phyloP scores from a whole-genome alignment of 495 filamentous ascomycete species.

The Xeromyces bisporus region DNA sequence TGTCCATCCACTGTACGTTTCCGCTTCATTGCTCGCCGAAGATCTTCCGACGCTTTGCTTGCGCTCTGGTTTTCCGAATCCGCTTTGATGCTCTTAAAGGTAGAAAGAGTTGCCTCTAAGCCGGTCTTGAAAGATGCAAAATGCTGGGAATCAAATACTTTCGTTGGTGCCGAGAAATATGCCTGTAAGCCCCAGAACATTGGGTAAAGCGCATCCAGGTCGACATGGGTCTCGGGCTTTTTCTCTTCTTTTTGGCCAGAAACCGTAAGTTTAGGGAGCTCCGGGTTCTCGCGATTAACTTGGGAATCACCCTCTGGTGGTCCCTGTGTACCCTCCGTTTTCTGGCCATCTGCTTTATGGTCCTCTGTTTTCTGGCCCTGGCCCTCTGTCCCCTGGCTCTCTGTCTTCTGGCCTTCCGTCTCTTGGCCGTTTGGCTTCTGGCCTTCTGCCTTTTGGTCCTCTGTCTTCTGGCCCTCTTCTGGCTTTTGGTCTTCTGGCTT shows the following conservation, averaged over 20 bases:
- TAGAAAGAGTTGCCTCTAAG: constrained; percentile 58
- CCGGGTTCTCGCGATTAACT: constrained; percentile 20
- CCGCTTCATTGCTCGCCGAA: constrained; percentile 47
- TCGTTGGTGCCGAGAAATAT: constrained; percentile 78
- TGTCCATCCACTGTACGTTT: constrained; percentile 46
- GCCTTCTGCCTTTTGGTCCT: too few species aligned
- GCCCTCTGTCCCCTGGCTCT: too few species aligned
- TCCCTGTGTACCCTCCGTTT: constrained; percentile 8
- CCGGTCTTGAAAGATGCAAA: constrained; percentile 63
- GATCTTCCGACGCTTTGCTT: constrained; percentile 41
- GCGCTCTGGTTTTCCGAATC: constrained; percentile 35
- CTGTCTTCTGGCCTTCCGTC: too few species aligned
- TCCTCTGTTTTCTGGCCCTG: too few species aligned
- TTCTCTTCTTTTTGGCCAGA: constrained; percentile 21
- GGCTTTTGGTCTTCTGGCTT: too few species aligned
- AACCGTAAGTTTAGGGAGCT: constrained; percentile 9
- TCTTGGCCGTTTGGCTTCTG: too few species aligned
- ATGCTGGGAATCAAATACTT: constrained; percentile 51
- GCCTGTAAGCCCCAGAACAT: constrained; percentile 89
- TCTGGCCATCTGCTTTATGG: constrained; percentile 8
- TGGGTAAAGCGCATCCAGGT: constrained; percentile 64
- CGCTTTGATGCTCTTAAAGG: constrained; percentile 65
- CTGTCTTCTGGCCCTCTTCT: too few species aligned
- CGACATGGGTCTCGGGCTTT: constrained; percentile 28
- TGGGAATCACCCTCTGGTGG: constrained; percentile 8